Base-by-base conservation (phyloP, 306 rosid genomes). In the Boehmeria nivea region DNA sequence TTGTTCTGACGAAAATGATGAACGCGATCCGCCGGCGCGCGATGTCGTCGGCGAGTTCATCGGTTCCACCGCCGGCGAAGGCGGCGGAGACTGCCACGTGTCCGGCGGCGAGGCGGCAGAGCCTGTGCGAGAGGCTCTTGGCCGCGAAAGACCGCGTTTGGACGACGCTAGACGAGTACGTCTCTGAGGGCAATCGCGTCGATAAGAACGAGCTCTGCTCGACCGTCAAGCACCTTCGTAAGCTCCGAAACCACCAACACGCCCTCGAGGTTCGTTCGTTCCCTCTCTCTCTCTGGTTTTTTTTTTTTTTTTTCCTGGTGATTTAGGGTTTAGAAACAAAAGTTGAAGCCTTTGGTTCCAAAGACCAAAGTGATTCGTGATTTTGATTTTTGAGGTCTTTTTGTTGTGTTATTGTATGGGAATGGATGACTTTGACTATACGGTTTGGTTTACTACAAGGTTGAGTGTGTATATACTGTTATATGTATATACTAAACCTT, bases 261-360 rank as follows among this genome's bases (percentile, higher is more conserved):
- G 87, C 96, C 24, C 85, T 87, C 13, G 75, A 91, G 96, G 99
- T 18, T 17, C 25, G 6, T 19, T n/a, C n/a, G n/a, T 12, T 14
- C 21, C 37, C 3, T 52, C n/a, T n/a, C n/a, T n/a, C n/a, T n/a
- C n/a, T 17, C 21, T 14, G 0, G 10, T 8, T 17, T 6, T n/a
- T n/a, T n/a, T n/a, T n/a, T n/a, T n/a, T n/a, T n/a, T n/a, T n/a
- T n/a, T n/a, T n/a, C n/a, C n/a, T n/a, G n/a, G n/a, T n/a, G n/a
- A n/a, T n/a, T n/a, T n/a, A n/a, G n/a, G n/a, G n/a, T n/a, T n/a
- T n/a, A n/a, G n/a, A n/a, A n/a, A n/a, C n/a, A n/a, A n/a, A n/a
- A n/a, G n/a, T n/a, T n/a, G n/a, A n/a, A n/a, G n/a, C n/a, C n/a
- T n/a, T n/a, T n/a, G n/a, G n/a, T n/a, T n/a, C n/a, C n/a, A n/a